These are phyloP conservation scores for Fusarium tjaetaba DNA, from an alignment of 2,329 filamentous ascomycete species.

Conservation along the genomic window DNA sequence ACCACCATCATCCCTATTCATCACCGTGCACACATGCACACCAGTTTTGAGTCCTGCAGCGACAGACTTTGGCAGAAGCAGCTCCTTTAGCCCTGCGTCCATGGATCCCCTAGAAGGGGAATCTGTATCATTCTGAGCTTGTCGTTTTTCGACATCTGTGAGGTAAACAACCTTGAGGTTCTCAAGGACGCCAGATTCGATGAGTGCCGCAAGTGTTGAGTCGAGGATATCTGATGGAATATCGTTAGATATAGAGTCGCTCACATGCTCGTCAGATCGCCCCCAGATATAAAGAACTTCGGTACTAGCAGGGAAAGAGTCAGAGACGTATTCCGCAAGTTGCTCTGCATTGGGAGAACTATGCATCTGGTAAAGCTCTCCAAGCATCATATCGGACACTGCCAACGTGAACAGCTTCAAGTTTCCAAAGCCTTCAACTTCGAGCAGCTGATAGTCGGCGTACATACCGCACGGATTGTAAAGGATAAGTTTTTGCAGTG, in stretches of 20 bases:
- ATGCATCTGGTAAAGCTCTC: neutral
- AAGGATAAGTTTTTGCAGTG: slow-evolving; percentile 1
- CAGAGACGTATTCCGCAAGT: neutral
- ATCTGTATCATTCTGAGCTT: fast-evolving
- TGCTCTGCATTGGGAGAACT: neutral
- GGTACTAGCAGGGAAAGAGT: neutral
- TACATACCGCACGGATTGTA: slow-evolving; percentile 2
- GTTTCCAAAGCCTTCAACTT: fast-evolving
- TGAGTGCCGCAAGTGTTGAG: neutral
- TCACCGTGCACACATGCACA: slow-evolving; percentile 21
- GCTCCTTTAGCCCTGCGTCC: neutral
- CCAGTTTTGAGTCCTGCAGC: slow-evolving; percentile 7
- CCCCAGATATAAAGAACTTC: slow-evolving; percentile 25
- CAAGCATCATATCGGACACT: neutral
- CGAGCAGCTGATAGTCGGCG: too few relatives aligned
- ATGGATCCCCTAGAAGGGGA: fast-evolving
- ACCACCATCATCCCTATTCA: slow-evolving; percentile 15
- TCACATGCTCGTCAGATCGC: fast-evolving
- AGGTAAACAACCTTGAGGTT: slow-evolving; percentile 25
- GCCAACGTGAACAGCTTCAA: slow-evolving; percentile 6
- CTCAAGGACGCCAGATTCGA: neutral
- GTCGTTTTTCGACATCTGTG: slow-evolving; percentile 1
- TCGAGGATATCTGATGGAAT: neutral
- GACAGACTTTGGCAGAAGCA: slow-evolving; percentile 2
- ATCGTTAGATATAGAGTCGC: fast-evolving